These are phyloP conservation scores for Beauveria scarabaeidicola DNA, from an alignment of 2,329 filamentous ascomycete species.

Conservation along the genomic window DNA sequence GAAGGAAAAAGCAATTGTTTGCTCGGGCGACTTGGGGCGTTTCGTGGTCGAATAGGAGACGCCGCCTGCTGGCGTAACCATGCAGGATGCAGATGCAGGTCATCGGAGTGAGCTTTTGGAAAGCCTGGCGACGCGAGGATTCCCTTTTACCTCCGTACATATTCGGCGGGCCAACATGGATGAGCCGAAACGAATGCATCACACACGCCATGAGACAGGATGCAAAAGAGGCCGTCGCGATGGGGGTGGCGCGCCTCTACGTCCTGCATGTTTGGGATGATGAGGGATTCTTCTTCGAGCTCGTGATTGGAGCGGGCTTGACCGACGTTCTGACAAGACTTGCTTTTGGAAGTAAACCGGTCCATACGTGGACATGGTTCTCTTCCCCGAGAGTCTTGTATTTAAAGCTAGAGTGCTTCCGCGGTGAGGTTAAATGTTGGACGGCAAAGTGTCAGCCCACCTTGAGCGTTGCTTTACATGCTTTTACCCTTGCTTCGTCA, in stretches of 20 bases:
- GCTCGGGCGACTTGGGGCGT: neutral
- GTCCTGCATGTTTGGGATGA: slow-evolving; percentile 2
- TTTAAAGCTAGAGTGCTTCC: neutral
- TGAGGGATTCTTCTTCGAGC: neutral
- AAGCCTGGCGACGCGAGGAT: neutral
- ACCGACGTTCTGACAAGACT: neutral
- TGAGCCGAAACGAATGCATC: neutral
- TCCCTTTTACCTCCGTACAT: neutral
- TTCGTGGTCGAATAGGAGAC: neutral
- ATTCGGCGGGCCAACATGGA: neutral
- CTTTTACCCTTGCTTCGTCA: no score
- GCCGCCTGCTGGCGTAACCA: neutral
- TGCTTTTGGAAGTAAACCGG: neutral
- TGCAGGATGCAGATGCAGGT: slow-evolving; percentile 1
- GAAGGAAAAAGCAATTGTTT: neutral
- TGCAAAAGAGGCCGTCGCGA: neutral
- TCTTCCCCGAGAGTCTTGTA: neutral
- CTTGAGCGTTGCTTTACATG: no score
- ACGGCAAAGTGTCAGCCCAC: no score
- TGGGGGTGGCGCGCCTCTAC: neutral
- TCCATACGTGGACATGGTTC: neutral
- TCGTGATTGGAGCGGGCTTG: neutral
- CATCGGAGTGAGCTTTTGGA: neutral
- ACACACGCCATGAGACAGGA: neutral
- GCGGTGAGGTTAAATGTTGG: no score